phyloP scores from a whole-genome alignment of 140 eudicot species.

The Stevia rebaudiana region DNA sequence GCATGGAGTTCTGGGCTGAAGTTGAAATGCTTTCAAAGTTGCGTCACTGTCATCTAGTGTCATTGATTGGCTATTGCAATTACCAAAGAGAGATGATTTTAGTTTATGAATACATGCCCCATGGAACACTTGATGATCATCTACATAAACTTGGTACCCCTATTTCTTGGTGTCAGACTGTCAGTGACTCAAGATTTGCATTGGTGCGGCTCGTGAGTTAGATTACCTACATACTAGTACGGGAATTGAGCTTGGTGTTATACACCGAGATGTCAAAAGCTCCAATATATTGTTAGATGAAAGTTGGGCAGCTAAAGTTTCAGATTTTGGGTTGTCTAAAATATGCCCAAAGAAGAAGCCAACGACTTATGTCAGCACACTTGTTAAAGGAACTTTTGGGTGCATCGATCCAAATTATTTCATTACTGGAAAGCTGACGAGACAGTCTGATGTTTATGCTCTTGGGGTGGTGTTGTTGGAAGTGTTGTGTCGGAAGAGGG shows the following conservation, averaged over 20 bases:
- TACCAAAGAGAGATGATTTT: neutral
- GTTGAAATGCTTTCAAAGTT: neutral
- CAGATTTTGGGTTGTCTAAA: neutral
- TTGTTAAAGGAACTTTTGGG: neutral
- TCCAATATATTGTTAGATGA: neutral
- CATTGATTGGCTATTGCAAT: neutral
- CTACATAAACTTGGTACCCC: neutral
- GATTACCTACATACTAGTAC: neutral
- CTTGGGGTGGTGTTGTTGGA: neutral
- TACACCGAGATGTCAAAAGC: conserved; percentile 2
- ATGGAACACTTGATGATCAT: neutral
- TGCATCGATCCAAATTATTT: neutral
- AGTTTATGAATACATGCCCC: neutral
- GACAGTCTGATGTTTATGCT: neutral
- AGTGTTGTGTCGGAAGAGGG: neutral
- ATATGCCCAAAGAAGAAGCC: neutral
- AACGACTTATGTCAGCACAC: neutral
- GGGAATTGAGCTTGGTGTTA: neutral
- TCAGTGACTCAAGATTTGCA: conserved; percentile 2
- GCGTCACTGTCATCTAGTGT: neutral
- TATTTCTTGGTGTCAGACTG: neutral
- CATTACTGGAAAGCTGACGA: neutral
- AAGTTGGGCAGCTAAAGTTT: neutral
- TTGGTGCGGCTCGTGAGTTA: neutral
- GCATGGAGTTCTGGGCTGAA: neutral